Conservation (phyloP, 495 filamentous ascomycete genomes). For the Pseudevernia furfuracea region DNA sequence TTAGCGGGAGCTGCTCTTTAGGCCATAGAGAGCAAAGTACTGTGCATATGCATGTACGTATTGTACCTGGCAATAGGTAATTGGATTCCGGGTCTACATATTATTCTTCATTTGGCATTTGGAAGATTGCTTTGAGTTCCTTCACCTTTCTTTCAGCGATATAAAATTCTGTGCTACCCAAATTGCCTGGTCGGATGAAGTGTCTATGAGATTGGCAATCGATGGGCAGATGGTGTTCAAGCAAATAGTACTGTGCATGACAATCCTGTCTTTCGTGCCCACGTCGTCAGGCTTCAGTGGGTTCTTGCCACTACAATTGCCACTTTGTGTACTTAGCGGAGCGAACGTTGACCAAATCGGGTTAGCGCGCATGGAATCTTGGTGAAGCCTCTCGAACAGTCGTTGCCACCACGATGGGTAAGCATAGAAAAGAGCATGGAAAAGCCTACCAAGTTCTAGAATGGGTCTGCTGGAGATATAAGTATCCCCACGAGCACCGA, state of each 20-base stretch:
- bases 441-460: conserved; percentile 19
- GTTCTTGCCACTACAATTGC: background rate
- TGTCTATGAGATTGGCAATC: background rate
- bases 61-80: background rate
- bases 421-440: conserved; percentile 16
- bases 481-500: conserved; percentile 1
- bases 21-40: background rate
- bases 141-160: background rate
- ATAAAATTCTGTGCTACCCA: background rate
- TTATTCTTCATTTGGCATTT: background rate
- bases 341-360: background rate
- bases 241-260: no score
- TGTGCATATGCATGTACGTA: background rate
- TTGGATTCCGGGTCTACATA: background rate
- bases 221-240: no score
- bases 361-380: background rate
- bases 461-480: conserved; percentile 15
- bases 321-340: background rate
- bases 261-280: background rate
- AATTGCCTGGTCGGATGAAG: background rate
- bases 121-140: background rate
- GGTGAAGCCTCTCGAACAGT: conserved; percentile 17
- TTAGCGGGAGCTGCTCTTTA: background rate
- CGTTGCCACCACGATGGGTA: conserved; percentile 21
- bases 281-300: background rate